Percentiles rank a stretch among this genome's conserved stretches.
These are phyloP conservation scores for Apiospora koreana DNA, from an alignment of 2,329 filamentous ascomycete genomes.

Conservation along the genomic window DNA sequence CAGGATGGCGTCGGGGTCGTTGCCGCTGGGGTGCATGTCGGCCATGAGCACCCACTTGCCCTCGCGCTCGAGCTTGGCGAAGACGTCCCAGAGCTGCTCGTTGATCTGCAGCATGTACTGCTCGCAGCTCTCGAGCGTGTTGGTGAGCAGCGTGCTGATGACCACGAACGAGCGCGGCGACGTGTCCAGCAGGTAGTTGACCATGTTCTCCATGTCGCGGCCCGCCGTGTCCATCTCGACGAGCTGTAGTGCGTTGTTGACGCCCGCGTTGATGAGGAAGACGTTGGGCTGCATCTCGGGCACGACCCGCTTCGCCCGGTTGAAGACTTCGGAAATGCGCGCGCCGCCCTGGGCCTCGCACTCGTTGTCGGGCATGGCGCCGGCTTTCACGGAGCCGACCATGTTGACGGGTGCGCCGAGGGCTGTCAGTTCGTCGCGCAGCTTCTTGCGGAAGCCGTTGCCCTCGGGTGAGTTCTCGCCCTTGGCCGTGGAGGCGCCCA, in stretches of 20 bases:
- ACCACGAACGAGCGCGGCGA: constrained; percentile 27
- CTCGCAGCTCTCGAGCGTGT: constrained; percentile 22
- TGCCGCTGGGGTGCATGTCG: constrained; percentile 27
- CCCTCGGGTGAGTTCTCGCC: constrained; percentile 26
- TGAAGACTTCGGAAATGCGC: constrained; percentile 27
- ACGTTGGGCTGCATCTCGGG: constrained; percentile 25
- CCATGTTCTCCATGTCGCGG: constrained; percentile 22
- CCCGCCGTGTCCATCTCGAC: constrained; percentile 21
- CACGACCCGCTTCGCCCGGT: constrained; percentile 22
- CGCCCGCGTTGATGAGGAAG: constrained; percentile 30
- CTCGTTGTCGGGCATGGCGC: constrained; percentile 29
- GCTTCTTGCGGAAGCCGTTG: constrained; percentile 24
- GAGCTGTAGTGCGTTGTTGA: constrained; percentile 31
- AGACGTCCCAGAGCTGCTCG: constrained; percentile 23
- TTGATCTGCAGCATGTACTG: constrained; percentile 24
- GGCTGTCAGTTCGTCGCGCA: constrained; percentile 30
- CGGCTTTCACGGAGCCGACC: constrained; percentile 29
- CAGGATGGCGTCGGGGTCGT: constrained; percentile 18
- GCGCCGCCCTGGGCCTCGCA: constrained; percentile 28
- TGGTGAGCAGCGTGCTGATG: constrained; percentile 28
- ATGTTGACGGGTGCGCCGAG: constrained; percentile 27
- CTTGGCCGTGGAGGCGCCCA: constrained; percentile 27
- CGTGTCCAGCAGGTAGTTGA: constrained; percentile 24
- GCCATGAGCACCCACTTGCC: constrained; percentile 24
- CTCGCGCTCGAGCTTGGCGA: constrained; percentile 13